A percentile compares a stretch with the other conserved stretches of the same genome.
These are phyloP conservation scores for Phytophthora vignae DNA, from an alignment of 352 stramenopile genomes.

Conservation along the genomic window DNA sequence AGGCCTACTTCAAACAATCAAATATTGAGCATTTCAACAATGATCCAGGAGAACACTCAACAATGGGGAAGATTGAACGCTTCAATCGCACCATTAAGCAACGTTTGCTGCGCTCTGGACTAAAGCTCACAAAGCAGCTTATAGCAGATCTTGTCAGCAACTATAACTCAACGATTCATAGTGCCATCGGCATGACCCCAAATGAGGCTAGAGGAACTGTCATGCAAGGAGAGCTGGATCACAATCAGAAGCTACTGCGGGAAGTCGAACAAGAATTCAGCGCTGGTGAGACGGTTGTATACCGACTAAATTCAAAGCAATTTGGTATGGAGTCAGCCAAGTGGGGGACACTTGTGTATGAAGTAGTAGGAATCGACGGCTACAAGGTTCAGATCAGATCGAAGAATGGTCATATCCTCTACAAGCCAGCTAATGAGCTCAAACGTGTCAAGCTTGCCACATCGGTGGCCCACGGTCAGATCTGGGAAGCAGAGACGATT, in stretches of 20 bases:
- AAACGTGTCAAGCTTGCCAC: conserved; percentile 16
- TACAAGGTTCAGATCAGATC: neutral
- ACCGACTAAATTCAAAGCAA: neutral
- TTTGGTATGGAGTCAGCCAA: neutral
- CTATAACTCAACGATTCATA: neutral
- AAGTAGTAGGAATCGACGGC: neutral
- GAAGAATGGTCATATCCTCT: conserved; percentile 1
- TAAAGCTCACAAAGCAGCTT: neutral
- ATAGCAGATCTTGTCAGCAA: neutral
- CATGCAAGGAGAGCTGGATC: neutral
- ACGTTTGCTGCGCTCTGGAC: neutral
- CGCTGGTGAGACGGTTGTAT: neutral
- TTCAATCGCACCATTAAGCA: neutral
- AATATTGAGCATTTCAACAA: no score
- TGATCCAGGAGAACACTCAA: no score
- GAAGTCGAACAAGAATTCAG: no score
- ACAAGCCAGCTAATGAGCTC: conserved; percentile 26
- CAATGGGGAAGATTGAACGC: no score
- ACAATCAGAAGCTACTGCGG: no score
- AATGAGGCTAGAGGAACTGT: neutral
- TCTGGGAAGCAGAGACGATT: conserved; percentile 13
- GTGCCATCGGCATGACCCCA: neutral
- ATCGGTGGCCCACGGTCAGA: no score
- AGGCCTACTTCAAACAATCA: no score
- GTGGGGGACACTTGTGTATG: neutral